These are phyloP conservation scores for Leptographium wingfieldii DNA, from an alignment of 2,329 filamentous ascomycete species.

Conservation along the genomic window DNA sequence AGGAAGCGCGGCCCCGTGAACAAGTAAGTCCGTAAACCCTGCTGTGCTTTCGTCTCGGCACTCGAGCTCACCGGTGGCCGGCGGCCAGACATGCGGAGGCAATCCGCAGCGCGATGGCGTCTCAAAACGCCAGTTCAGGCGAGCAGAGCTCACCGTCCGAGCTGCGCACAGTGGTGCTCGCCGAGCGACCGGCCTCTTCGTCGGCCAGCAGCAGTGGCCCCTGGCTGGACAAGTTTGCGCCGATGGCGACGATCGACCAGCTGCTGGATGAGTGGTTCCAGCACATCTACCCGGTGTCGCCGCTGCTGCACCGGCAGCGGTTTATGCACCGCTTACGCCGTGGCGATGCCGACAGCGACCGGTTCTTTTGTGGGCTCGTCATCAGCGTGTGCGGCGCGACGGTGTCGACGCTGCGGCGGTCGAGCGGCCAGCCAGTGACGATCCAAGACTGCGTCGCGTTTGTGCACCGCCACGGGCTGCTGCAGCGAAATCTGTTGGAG, in stretches of 20 bases:
- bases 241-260: constrained; percentile 6
- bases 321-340: constrained; percentile 17
- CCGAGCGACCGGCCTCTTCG: not conserved
- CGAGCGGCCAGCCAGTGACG: constrained; percentile 17
- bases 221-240: constrained; percentile 7
- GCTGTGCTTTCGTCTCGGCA: not conserved
- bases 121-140: constrained; percentile 6
- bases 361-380: constrained; percentile 21
- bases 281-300: constrained; percentile 22
- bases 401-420: constrained; percentile 18
- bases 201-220: not conserved
- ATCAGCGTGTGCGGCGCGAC: constrained; percentile 23
- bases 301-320: constrained; percentile 19
- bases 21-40: not conserved
- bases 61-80: not conserved
- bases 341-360: constrained; percentile 16
- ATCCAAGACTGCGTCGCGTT: constrained; percentile 15
- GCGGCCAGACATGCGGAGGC: not conserved
- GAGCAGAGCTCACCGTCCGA: not conserved
- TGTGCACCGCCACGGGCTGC: constrained; percentile 17
- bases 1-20: constrained; percentile 17
- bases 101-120: not conserved
- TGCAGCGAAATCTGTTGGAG: constrained; percentile 8
- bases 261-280: constrained; percentile 23
- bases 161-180: not conserved